Evolutionary conservation across 345 rosid genomes (phyloP).

Genomic region (Salix arbutifolia): DNA sequence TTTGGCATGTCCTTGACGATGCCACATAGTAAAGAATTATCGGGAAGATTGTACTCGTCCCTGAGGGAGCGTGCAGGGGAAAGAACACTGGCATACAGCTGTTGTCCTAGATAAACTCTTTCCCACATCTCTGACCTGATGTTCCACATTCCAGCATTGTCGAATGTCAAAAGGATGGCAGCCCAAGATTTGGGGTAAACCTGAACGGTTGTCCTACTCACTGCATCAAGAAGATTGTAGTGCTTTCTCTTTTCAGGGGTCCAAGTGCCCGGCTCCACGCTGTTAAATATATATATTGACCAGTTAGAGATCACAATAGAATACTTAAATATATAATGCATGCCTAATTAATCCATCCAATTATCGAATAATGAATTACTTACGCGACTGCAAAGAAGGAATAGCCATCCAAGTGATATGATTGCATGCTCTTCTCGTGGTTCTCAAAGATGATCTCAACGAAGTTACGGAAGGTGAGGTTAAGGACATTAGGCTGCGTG

Average conservation of each 20-base stretch:
- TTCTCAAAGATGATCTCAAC: constrained; percentile 34
- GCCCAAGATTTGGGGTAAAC: constrained; percentile 41
- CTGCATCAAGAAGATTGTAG: constrained; percentile 35
- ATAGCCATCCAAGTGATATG: constrained; percentile 32
- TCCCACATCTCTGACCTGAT: constrained; percentile 30
- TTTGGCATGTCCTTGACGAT: constrained; percentile 24
- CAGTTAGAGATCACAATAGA: background rate
- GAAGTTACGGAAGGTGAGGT: constrained; percentile 29
- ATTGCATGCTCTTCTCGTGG: constrained; percentile 29
- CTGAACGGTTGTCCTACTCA: constrained; percentile 35
- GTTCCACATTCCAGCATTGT: constrained; percentile 38
- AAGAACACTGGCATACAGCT: constrained; percentile 25
- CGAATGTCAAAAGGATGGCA: constrained; percentile 31
- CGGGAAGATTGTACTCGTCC: constrained; percentile 38
- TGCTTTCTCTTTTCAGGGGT: constrained; percentile 29
- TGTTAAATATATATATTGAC: background rate
- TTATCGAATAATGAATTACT: constrained; percentile 4
- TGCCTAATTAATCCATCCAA: too few species aligned
- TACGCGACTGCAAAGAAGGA: constrained; percentile 37
- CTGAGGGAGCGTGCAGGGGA: constrained; percentile 29
- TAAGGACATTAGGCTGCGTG: constrained; percentile 21
- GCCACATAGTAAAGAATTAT: constrained; percentile 24
- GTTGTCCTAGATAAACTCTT: constrained; percentile 31
- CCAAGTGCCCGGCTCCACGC: constrained; percentile 37
- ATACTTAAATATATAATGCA: too few species aligned